These are phyloP conservation scores for Paraconiothyrium sp. DNA, from an alignment of 2,329 filamentous ascomycete species.

Conservation along the genomic window DNA sequence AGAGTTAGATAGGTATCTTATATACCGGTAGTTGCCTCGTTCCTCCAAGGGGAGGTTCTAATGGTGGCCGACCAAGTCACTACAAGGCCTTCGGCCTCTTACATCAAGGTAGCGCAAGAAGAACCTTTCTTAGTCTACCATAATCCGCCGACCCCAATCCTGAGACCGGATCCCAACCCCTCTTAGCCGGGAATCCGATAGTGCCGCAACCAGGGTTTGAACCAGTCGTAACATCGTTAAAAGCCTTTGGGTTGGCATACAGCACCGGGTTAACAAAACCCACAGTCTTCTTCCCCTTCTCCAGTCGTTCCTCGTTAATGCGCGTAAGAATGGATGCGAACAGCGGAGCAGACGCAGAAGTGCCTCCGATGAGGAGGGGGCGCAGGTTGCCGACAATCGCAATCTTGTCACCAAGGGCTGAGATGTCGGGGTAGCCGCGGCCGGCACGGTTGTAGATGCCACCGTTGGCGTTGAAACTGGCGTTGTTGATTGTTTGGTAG, in stretches of 20 bases:
- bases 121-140: background rate
- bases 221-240: constrained; percentile 54
- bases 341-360: constrained; percentile 64
- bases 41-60: too few species aligned
- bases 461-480: background rate
- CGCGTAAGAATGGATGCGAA: constrained; percentile 65
- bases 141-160: constrained; percentile 24
- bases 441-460: constrained; percentile 48
- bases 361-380: constrained; percentile 54
- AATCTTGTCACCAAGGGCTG: constrained; percentile 63
- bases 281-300: constrained; percentile 56
- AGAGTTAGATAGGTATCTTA: too few species aligned
- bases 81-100: too few species aligned
- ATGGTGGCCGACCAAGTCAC: too few species aligned
- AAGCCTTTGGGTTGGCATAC: constrained; percentile 56
- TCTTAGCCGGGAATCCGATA: constrained; percentile 34
- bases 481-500: constrained; percentile 3
- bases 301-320: constrained; percentile 67
- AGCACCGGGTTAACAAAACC: constrained; percentile 68
- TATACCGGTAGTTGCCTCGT: too few species aligned
- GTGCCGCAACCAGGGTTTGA: constrained; percentile 45
- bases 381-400: constrained; percentile 47
- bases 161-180: constrained; percentile 42
- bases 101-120: background rate
- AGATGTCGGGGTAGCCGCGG: constrained; percentile 68